phyloP scores from a whole-genome alignment of 306 rosid species.

The Fagus crenata region DNA sequence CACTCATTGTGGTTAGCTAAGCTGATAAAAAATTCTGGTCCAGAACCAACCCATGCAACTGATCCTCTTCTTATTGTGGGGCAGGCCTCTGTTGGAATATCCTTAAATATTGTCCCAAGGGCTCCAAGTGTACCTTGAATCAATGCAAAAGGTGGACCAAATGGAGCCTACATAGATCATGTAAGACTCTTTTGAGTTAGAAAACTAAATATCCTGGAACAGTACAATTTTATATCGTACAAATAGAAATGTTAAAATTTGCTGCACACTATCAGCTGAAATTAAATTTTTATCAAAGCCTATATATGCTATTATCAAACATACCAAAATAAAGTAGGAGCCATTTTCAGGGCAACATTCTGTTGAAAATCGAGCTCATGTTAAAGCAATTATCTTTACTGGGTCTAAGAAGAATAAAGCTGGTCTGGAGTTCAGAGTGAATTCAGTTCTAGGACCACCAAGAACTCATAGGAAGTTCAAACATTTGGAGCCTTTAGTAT shows the following conservation, averaged over 20 bases:
- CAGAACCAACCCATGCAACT: constrained; percentile 80
- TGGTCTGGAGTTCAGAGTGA: too few species aligned
- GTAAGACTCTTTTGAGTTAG: background rate
- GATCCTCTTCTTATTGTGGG: constrained; percentile 62
- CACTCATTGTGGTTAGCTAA: constrained; percentile 72
- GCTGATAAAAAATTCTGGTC: constrained; percentile 82
- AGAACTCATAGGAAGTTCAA: too few species aligned
- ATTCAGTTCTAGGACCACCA: too few species aligned
- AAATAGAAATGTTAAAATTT: background rate
- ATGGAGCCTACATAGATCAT: constrained; percentile 38
- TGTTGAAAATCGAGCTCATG: too few species aligned
- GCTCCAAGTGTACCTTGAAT: constrained; percentile 55
- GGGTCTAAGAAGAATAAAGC: too few species aligned
- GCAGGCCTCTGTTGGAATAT: constrained; percentile 47
- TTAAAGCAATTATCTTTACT: too few species aligned
- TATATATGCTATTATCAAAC: too few species aligned
- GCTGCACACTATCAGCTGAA: too few species aligned
- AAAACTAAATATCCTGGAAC: background rate
- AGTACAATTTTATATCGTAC: background rate
- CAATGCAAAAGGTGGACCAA: constrained; percentile 52
- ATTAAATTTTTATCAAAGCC: too few species aligned
- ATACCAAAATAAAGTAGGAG: too few species aligned
- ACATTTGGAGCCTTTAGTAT: too few species aligned
- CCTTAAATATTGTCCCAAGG: constrained; percentile 33
- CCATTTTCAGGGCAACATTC: too few species aligned